These are phyloP conservation scores for Kazachstania martiniae DNA, from an alignment of 805 yeast species.

Conservation along the genomic window DNA sequence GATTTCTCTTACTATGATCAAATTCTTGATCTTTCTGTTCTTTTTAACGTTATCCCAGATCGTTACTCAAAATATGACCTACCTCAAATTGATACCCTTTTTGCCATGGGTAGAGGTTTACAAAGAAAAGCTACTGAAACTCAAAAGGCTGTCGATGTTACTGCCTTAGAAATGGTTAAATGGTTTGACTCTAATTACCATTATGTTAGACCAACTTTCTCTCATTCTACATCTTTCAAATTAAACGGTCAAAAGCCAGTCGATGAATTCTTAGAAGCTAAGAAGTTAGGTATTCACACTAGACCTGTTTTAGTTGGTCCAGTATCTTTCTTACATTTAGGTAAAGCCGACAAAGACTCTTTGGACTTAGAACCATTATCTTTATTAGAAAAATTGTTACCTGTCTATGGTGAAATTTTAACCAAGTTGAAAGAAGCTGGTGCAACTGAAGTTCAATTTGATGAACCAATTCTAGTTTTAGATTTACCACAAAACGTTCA, in stretches of 20 bases:
- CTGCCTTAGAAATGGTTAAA: slow-evolving; percentile 98
- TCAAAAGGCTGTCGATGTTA: slow-evolving; percentile 87
- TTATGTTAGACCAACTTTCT: slow-evolving; percentile 98
- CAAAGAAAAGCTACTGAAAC: slow-evolving; percentile 91
- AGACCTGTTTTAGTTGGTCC: slow-evolving; percentile 98
- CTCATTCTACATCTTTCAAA: slow-evolving; percentile 90
- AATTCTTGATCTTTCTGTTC: slow-evolving; percentile 80
- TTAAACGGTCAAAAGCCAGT: slow-evolving; percentile 94
- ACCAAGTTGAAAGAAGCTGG: slow-evolving; percentile 87
- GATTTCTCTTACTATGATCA: slow-evolving; percentile 98
- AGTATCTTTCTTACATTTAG: slow-evolving; percentile 85
- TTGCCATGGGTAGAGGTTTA: slow-evolving; percentile 99
- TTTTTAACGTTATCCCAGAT: slow-evolving; percentile 94
- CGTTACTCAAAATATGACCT: slow-evolving; percentile 83
- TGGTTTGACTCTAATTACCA: slow-evolving; percentile 99
- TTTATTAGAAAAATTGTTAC: slow-evolving; percentile 78
- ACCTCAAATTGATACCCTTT: slow-evolving; percentile 80
- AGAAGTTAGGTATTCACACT: slow-evolving; percentile 89
- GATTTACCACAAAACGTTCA: slow-evolving; percentile 80
- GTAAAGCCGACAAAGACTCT: slow-evolving; percentile 98
- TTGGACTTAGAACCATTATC: slow-evolving; percentile 89
- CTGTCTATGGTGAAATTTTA: slow-evolving; percentile 85
- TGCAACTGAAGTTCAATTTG: slow-evolving; percentile 90
- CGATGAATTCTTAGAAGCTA: slow-evolving; percentile 96
- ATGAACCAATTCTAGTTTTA: slow-evolving; percentile 93